phyloP scores from a whole-genome alignment of 129 eudicot species.

The Lactuca saligna region DNA sequence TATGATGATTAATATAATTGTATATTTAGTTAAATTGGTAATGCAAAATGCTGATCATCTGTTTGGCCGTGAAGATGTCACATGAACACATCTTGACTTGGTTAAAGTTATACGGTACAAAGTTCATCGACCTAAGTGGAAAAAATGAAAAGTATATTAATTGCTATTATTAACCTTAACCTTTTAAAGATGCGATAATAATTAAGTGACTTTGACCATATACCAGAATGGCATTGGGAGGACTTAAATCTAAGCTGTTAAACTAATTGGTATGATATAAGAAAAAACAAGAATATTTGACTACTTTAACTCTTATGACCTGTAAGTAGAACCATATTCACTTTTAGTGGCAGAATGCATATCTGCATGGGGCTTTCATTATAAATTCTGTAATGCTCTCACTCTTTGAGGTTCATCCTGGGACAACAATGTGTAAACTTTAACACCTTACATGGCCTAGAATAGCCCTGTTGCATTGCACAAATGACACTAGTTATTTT shows the following conservation, averaged over 20 bases:
- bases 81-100: too few species aligned
- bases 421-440: conserved; percentile 23
- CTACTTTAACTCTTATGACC: conserved; percentile 24
- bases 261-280: conserved; percentile 7
- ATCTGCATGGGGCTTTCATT: conserved; percentile 20
- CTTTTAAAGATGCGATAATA: too few species aligned
- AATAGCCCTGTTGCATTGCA: not conserved
- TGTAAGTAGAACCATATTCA: conserved; percentile 36
- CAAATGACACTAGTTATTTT: conserved; percentile 9
- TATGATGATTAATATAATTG: too few species aligned
- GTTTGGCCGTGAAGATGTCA: too few species aligned
- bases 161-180: too few species aligned
- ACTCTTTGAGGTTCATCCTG: conserved; percentile 27
- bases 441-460: conserved; percentile 26
- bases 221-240: not conserved
- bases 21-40: too few species aligned
- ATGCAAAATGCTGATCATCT: too few species aligned
- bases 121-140: too few species aligned
- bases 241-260: not conserved
- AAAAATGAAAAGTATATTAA: too few species aligned
- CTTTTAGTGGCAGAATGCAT: conserved; percentile 34
- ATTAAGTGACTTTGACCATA: too few species aligned
- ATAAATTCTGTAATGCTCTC: conserved; percentile 31
- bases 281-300: conserved; percentile 24
- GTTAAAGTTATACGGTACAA: too few species aligned